Evolutionary conservation across 441 rosid genomes (phyloP).

Genomic region (Euphorbia corollata): DNA sequence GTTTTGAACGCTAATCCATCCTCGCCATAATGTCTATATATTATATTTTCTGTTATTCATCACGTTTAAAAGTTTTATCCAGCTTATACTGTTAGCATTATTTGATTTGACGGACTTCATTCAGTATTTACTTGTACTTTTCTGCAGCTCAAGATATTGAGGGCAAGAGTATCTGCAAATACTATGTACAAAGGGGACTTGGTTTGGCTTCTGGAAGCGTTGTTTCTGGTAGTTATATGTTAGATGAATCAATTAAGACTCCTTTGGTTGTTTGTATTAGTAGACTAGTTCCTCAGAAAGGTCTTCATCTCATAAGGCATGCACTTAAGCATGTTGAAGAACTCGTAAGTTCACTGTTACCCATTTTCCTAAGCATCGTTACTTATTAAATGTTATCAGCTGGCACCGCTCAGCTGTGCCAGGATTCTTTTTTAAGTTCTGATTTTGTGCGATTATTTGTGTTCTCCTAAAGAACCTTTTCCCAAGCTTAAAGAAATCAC

Average conservation of each 20-base stretch:
- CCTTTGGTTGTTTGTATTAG: slow-evolving; percentile 51
- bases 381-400: background rate
- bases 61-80: background rate
- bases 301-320: slow-evolving; percentile 53
- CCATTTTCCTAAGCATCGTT: background rate
- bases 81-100: background rate
- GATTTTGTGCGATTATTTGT: background rate
- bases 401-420: background rate
- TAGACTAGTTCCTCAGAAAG: slow-evolving; percentile 54
- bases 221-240: slow-evolving; percentile 12
- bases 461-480: background rate
- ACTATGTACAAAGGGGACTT: slow-evolving; percentile 43
- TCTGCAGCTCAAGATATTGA: slow-evolving; percentile 34
- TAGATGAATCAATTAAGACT: slow-evolving; percentile 21
- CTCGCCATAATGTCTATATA: background rate
- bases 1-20: background rate
- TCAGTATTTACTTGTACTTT: slow-evolving; percentile 8
- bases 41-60: background rate
- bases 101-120: background rate
- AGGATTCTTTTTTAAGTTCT: background rate
- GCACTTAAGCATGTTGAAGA: slow-evolving; percentile 38
- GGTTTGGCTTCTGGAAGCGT: slow-evolving; percentile 34
- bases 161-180: slow-evolving; percentile 42
- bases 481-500: background rate
- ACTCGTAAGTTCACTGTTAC: slow-evolving; percentile 32